A percentile compares a stretch with the other conserved stretches of the same genome.
Conservation (phyloP, 2,329 filamentous ascomycete genomes). For the Penicillium brasilianum region DNA sequence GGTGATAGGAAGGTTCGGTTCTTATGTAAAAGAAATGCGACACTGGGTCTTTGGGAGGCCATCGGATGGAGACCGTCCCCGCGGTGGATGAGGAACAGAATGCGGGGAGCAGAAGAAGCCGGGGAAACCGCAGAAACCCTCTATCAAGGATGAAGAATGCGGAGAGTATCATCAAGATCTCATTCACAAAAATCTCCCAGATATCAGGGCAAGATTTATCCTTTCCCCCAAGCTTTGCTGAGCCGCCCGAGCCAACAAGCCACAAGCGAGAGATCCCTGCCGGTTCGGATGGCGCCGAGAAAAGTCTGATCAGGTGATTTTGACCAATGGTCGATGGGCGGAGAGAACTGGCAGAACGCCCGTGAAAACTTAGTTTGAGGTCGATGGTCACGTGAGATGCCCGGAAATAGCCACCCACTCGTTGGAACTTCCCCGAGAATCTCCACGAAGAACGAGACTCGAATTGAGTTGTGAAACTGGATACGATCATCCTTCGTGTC, state of each 20-base stretch:
- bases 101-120: conserved; percentile 13
- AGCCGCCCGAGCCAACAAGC: conserved; percentile 1
- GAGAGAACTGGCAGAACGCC: background rate
- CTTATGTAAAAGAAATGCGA: conserved; percentile 34
- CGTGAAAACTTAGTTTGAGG: background rate
- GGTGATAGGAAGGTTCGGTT: conserved; percentile 29
- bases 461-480: background rate
- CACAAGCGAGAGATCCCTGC: conserved; percentile 18
- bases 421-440: too few relatives aligned
- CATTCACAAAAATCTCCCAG: background rate
- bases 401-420: background rate
- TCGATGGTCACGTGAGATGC: background rate
- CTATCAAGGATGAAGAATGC: background rate
- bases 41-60: conserved; percentile 14
- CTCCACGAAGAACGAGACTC: too few relatives aligned
- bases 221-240: background rate
- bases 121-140: background rate
- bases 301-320: background rate
- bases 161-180: background rate
- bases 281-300: conserved; percentile 1
- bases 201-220: background rate
- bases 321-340: background rate
- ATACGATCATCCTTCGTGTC: background rate
- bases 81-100: conserved; percentile 1
- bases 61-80: conserved; percentile 6